Evolutionary conservation across 139 green algal species (phyloP).

Genomic region (Monoraphidium neglectum): DNA sequence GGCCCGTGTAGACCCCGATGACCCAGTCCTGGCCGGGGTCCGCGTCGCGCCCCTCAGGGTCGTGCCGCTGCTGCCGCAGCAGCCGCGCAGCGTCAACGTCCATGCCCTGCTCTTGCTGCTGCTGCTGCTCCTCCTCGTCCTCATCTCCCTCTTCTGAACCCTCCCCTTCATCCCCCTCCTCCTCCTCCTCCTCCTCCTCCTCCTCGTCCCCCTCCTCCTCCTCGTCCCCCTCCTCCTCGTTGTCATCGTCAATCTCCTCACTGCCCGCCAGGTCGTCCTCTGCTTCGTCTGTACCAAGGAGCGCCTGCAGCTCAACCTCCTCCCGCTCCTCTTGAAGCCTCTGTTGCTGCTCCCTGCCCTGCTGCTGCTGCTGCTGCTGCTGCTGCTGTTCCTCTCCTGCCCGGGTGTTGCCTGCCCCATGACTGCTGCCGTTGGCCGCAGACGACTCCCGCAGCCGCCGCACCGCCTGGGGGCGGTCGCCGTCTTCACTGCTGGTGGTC

Average conservation of each 20-base stretch:
- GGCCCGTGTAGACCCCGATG: slow-evolving; percentile 41
- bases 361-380: slow-evolving; percentile 10
- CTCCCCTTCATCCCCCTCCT: slow-evolving; percentile 4
- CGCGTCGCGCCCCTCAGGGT: slow-evolving; percentile 1
- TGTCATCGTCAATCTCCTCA: background rate
- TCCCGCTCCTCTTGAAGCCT: background rate
- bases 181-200: slow-evolving; percentile 13
- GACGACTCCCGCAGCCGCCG: slow-evolving; percentile 4
- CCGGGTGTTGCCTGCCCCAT: no score
- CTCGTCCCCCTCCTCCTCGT: background rate
- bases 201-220: background rate
- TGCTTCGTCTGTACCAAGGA: background rate
- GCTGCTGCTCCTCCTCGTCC: background rate
- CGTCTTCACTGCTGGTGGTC: no score
- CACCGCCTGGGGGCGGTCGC: background rate
- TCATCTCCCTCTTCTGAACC: background rate
- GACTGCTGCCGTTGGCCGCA: background rate
- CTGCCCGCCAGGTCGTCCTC: background rate
- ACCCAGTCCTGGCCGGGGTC: slow-evolving; percentile 18
- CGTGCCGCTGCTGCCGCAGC: background rate
- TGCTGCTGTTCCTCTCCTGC: slow-evolving; percentile 3
- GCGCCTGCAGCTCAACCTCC: background rate
- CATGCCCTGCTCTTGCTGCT: background rate
- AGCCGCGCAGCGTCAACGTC: background rate
- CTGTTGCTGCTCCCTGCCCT: slow-evolving; percentile 11